Evolutionary conservation across 106 monocot genomes (phyloP), one percentile per base, ranked within the genome.

Genomic region (Acorus gramineus): DNA sequence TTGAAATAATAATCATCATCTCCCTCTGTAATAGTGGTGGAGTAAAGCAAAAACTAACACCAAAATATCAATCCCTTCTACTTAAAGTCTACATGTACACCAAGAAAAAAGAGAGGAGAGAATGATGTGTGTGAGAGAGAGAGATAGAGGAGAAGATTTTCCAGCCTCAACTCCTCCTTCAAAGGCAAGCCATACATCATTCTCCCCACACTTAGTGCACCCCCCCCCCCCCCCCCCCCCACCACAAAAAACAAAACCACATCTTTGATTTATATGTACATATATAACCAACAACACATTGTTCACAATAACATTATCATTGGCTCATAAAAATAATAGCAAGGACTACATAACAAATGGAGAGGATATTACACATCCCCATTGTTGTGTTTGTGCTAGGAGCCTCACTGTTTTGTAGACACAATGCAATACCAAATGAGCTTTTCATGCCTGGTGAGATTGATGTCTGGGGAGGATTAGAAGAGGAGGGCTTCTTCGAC

Each of bases 21-120:
- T 28, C 28, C 28, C 28, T 28, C 28, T 28, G 28, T 28, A 28
- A 53, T 67, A 46, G 71, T 63, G 63, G 71, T 62, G 44, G 73
- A 73, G 73, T 73, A 73, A 73, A 73, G 73, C 65, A 66, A 65
- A 59, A 66, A 65, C 50, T 65, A 65, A 44, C 28, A 65, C 50
- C n/a, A 59, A 50, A 49, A 63, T 11, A 50, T 7, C 46, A 42
- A 11, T 43, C n/a, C 48, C 73, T 60, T 65, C 50, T 59, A 65
- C 73, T 60, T 73, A 58, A 73, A 73, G 65, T 51, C 56, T 73
- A 73, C 65, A 57, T 28, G 28, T 28, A 28, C 28, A 28, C 28
- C 28, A 59, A 7, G 43, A 12, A 55, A 48, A 5, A 2, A 7
- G 12, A 49, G 8, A 9, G 44, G 49, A 7, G 11, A 10, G 63